Evolutionary conservation across 352 stramenopile genomes (phyloP), one percentile per base, ranked within the genome.

Genomic region (Phytophthora podocarpi): DNA sequence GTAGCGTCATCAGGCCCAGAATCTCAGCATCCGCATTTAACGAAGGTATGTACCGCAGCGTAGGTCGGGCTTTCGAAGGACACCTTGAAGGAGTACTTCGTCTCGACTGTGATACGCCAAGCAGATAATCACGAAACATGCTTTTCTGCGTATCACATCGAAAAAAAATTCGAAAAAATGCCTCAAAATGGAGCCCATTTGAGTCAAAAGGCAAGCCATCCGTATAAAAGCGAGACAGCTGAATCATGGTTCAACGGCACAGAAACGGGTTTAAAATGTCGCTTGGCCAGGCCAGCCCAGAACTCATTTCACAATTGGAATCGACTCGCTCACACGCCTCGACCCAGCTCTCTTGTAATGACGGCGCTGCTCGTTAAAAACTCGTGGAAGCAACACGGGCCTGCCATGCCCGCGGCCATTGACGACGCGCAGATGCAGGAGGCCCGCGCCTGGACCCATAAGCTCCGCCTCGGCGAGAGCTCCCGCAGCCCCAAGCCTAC

Each of bases 261-360:
- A 57, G 31, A 34, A 40, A 41, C 20, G 31, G 8, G 30, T 4
- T 9, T 13, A 20, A 57, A 41, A 54, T 64, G 57, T 72, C 63
- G 46, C 63, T 61, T 40, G 28, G n/a, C 20, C 20, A 24, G 26
- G 13, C 13, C 57, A 34, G 20, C 21, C 12, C 5, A 43, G 30
- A 49, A 23, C 26, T 67, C 63, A 72, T 63, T 72, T 67, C 46
- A 52, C 49, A 58, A 60, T 57, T 67, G 32, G 41, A 59, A 34
- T 15, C 35, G 23, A 36, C 8, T 27, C 56, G 20, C 21, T 18
- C 49, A 43, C 32, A 37, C 39, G 4, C 36, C 21, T 15, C 3
- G 1, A 9, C 27, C 10, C 2, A 2, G 10, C 1, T 8, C 31
- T 26, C n/a, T 13, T 4, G 15, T 16, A 15, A 65, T 65, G 54